phyloP scores from a whole-genome alignment of 768 basidiomycete genomes.

The Trametes maxima region DNA sequence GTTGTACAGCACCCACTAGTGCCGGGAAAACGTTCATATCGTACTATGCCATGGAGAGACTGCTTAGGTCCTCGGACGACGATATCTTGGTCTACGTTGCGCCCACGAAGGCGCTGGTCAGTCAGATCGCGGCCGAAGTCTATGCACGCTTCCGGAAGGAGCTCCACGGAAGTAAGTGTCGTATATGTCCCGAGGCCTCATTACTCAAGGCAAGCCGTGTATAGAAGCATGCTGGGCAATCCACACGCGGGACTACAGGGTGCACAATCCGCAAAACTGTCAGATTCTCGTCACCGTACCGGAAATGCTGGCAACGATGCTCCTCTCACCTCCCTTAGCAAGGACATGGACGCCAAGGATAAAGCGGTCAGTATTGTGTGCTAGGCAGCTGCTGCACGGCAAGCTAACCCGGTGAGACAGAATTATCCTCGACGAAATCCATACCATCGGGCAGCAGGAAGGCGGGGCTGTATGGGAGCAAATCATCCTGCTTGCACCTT shows the following conservation, averaged over 20 bases:
- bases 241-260: conserved; percentile 64
- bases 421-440: conserved; percentile 71
- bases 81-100: conserved; percentile 74
- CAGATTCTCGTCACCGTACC: conserved; percentile 79
- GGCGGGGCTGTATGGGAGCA: conserved; percentile 76
- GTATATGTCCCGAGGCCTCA: not conserved
- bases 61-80: conserved; percentile 62
- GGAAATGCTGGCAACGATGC: conserved; percentile 67
- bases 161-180: conserved; percentile 38
- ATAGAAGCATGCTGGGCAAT: conserved; percentile 64
- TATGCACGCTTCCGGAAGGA: conserved; percentile 69
- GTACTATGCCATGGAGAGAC: conserved; percentile 75
- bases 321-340: conserved; percentile 68
- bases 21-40: conserved; percentile 80
- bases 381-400: not conserved
- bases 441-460: conserved; percentile 70
- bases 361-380: conserved; percentile 47
- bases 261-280: conserved; percentile 64
- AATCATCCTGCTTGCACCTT: conserved; percentile 68
- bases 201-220: not conserved
- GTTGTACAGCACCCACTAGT: conserved; percentile 60
- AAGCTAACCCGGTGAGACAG: too few relatives aligned
- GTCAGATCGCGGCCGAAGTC: conserved; percentile 73
- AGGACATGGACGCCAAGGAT: conserved; percentile 62
- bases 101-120: conserved; percentile 74